A percentile compares a stretch with the other conserved stretches of the same genome.
Evolutionary conservation across 2,329 filamentous ascomycete species (phyloP).

Genomic region (Aspergillus niger): DNA sequence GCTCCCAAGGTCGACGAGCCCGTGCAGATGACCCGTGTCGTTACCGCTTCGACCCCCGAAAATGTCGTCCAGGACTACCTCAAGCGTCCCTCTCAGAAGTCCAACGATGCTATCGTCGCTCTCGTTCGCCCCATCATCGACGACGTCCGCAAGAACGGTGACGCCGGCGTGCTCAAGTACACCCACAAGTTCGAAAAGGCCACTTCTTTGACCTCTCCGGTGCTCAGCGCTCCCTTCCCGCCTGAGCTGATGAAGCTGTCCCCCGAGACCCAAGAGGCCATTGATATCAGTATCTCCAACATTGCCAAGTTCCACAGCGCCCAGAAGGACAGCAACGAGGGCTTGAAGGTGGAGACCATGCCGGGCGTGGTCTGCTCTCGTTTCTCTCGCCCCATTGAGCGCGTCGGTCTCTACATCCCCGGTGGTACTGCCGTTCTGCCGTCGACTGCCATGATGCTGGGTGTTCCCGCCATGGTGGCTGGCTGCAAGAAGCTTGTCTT

Average conservation of each 20-base stretch:
- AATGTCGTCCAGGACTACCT: constrained; percentile 72
- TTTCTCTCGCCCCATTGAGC: constrained; percentile 87
- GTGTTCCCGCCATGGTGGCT: constrained; percentile 95
- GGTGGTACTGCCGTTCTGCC: constrained; percentile 96
- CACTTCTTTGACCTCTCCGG: constrained; percentile 82
- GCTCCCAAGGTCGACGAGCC: constrained; percentile 44
- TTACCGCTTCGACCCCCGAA: constrained; percentile 65
- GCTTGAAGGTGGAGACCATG: constrained; percentile 92
- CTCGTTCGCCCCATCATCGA: constrained; percentile 92
- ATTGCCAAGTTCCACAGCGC: constrained; percentile 92
- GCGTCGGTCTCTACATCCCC: constrained; percentile 94
- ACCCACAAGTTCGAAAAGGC: constrained; percentile 99
- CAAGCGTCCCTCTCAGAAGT: constrained; percentile 88
- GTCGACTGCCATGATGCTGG: constrained; percentile 95
- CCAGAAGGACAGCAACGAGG: constrained; percentile 75
- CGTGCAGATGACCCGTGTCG: constrained; percentile 81
- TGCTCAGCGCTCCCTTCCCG: constrained; percentile 87
- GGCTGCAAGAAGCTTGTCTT: constrained; percentile 94
- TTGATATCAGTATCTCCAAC: constrained; percentile 91
- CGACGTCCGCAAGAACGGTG: constrained; percentile 78
- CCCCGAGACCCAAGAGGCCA: constrained; percentile 83
- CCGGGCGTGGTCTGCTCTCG: constrained; percentile 93
- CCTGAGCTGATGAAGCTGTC: constrained; percentile 80
- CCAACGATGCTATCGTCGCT: constrained; percentile 87
- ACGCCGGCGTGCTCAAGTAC: constrained; percentile 85